A percentile compares a stretch with the other conserved stretches of the same genome.
Conservation (phyloP, 1,284 basidiomycete species). For the Ceratobasidium sp. region DNA sequence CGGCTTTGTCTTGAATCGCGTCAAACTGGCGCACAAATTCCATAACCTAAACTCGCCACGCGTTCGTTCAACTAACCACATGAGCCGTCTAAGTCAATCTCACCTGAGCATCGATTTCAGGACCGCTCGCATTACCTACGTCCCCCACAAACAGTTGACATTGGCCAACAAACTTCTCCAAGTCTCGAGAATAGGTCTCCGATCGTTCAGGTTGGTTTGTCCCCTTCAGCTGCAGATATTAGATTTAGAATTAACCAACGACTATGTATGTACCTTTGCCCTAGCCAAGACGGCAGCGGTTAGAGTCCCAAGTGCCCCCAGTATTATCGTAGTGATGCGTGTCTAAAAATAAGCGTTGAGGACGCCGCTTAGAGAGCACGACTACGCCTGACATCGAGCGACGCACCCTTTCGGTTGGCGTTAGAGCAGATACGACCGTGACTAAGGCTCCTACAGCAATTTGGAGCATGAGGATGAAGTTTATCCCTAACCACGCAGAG, state of each 20-base stretch:
- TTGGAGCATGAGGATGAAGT: slow-evolving; percentile 35
- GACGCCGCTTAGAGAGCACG: neutral
- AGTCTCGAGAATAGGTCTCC: slow-evolving; percentile 24
- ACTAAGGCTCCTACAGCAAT: slow-evolving; percentile 25
- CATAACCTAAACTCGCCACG: slow-evolving; percentile 4
- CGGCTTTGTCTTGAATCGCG: slow-evolving; percentile 33
- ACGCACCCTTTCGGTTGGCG: slow-evolving; percentile 28
- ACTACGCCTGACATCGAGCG: neutral
- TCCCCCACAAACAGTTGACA: slow-evolving; percentile 38
- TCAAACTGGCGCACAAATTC: slow-evolving; percentile 34
- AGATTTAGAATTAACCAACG: neutral
- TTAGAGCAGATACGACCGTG: slow-evolving; percentile 17
- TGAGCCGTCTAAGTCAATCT: neutral
- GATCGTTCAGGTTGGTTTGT: slow-evolving; percentile 41
- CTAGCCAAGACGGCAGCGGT: slow-evolving; percentile 36
- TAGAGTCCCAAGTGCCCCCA: slow-evolving; percentile 29
- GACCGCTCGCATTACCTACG: slow-evolving; percentile 12
- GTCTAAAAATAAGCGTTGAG: slow-evolving; percentile 6
- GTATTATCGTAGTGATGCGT: slow-evolving; percentile 2
- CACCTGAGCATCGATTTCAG: slow-evolving; percentile 38
- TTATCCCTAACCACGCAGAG: slow-evolving; percentile 11
- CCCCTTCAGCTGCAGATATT: slow-evolving; percentile 40
- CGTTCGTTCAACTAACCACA: neutral
- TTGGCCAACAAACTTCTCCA: slow-evolving; percentile 32
- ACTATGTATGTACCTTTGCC: slow-evolving; percentile 18